Evolutionary conservation across 768 basidiomycete genomes (phyloP), one percentile per base, ranked within the genome.

Genomic region (Clathrus columnatus): DNA sequence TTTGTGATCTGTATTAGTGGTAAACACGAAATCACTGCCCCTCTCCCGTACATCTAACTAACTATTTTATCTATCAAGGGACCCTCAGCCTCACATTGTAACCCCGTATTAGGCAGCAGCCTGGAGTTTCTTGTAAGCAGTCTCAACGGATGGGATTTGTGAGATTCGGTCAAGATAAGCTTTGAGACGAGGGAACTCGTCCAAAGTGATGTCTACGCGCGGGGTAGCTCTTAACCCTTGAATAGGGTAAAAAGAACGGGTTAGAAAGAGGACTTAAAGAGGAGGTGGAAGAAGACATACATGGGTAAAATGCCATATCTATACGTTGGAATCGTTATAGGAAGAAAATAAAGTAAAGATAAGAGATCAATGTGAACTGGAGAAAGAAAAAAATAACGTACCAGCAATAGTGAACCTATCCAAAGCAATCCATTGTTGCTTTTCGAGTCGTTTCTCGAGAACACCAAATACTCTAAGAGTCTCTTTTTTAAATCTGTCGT

Each of bases 401-500:
- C 51, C 51, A 44, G 43, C 51, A 45, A 53, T 26, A 14, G 36
- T 43, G 10, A 53, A 53, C 27, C 51, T 41, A 4, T 45, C 41
- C 2, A 53, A 44, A n/a, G 26, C 51, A 28, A 53, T 29, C 30
- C 23, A 53, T 17, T 53, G 36, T 17, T 41, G 18, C 42, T 29
- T 50, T 11, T 30, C 36, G 7, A 62, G 56, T 14, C 56, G 49
- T 21, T 57, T 53, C 28, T 62, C 55, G 5, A 62, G 47, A 1
- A 62, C 61, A 21, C 58, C 60, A 21, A 57, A 53, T 29, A 62
- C 51, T 21, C 61, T 57, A 24, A 45, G 42, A 42, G 53, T 57
- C 45, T 62, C 61, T n/a, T 60, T 55, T 43, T 61, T 51, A 47
- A 56, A 62, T 17, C 61, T 43, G 46, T 59, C 49, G 21, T 61